These are phyloP conservation scores for Rubia yunnanensis DNA, from an alignment of 257 asterid genomes.

Conservation along the genomic window DNA sequence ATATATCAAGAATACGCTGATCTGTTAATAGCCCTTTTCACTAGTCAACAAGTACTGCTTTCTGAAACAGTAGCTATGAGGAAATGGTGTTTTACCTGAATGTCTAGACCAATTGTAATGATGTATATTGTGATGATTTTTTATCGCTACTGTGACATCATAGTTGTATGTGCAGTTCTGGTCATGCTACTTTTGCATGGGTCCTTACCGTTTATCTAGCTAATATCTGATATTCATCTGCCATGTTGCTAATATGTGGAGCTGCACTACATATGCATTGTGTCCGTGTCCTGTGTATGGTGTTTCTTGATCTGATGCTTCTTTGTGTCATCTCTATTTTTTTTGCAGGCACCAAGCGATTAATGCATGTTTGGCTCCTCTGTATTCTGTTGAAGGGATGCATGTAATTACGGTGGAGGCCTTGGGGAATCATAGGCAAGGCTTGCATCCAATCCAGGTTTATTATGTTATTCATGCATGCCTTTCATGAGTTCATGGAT, in stretches of 20 bases:
- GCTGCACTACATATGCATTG: neutral
- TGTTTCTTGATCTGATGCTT: neutral
- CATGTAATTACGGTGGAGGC: constrained; percentile 96
- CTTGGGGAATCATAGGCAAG: constrained; percentile 63
- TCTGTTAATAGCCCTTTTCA: neutral
- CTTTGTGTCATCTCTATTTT: neutral
- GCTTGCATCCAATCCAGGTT: constrained; percentile 97
- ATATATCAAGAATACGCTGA: neutral
- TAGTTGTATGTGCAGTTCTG: neutral
- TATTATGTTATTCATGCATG: neutral
- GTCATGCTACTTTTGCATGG: neutral
- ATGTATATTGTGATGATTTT: neutral
- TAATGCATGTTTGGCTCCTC: constrained; percentile 96
- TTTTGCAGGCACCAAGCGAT: constrained; percentile 66
- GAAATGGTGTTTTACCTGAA: neutral
- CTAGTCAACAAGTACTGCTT: neutral
- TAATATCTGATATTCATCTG: neutral
- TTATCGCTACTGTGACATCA: neutral
- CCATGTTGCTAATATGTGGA: neutral
- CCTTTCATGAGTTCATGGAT: neutral
- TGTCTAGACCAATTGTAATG: neutral
- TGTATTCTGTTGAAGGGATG: constrained; percentile 95
- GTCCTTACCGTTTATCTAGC: neutral
- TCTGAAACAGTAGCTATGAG: neutral
- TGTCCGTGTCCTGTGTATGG: neutral